These are phyloP conservation scores for Hypoxylon sp. DNA, from an alignment of 2,329 filamentous ascomycete genomes.

Conservation along the genomic window DNA sequence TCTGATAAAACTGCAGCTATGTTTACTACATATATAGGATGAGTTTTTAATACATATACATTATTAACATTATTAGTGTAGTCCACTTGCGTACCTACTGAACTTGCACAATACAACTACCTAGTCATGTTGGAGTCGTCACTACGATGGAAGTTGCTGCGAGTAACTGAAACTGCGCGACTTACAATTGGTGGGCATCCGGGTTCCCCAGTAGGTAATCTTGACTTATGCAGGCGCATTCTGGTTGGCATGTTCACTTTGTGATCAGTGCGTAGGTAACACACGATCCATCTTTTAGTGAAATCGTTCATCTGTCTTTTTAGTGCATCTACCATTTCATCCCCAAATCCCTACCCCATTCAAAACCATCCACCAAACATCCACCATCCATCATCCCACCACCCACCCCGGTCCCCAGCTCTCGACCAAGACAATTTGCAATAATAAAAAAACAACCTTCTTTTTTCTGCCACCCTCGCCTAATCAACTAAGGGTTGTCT, in stretches of 20 bases:
- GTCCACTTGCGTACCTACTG: no score
- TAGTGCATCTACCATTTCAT: no score
- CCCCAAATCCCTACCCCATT: no score
- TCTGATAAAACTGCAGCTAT: no score
- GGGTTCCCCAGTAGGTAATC: conserved; percentile 34
- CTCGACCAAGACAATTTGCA: conserved; percentile 10
- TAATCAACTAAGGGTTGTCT: conserved; percentile 20
- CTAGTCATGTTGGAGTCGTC: conserved; percentile 13
- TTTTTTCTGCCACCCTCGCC: conserved; percentile 21
- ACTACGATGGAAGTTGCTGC: conserved; percentile 18
- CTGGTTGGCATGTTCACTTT: conserved; percentile 5
- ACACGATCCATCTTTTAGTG: conserved; percentile 25
- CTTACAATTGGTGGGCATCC: conserved; percentile 32
- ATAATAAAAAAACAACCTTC: conserved; percentile 2
- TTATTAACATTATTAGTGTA: no score
- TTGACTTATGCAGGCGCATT: conserved; percentile 15
- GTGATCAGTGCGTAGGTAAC: conserved; percentile 1
- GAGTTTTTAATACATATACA: no score
- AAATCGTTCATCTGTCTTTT: conserved; percentile 14
- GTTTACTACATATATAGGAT: no score
- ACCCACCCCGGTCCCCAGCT: conserved; percentile 13
- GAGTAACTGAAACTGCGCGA: conserved; percentile 24
- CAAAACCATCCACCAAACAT: conserved; percentile 18
- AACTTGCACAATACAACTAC: conserved; percentile 7
- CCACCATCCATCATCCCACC: conserved; percentile 15